phyloP scores from a whole-genome alignment of 192 early-diverging fungal genomes.

The Coemansia asiatica region DNA sequence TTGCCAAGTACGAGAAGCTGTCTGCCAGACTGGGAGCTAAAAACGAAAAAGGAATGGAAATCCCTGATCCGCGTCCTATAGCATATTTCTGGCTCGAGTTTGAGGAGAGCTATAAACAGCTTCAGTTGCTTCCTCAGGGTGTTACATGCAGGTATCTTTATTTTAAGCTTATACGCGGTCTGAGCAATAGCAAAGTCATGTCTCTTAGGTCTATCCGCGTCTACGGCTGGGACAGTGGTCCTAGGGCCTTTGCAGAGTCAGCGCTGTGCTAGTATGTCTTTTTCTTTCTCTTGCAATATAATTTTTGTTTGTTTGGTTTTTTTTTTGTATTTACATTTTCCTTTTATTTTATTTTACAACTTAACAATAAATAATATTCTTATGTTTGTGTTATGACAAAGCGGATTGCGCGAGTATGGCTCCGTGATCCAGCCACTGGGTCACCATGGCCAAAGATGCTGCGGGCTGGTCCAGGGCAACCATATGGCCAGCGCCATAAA shows the following conservation, averaged over 20 bases:
- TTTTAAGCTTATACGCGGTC: constrained; percentile 42
- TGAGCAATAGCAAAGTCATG: constrained; percentile 13
- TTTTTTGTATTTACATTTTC: neutral
- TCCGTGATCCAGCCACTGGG: constrained; percentile 63
- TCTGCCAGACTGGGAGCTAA: constrained; percentile 1
- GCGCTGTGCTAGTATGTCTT: constrained; percentile 23
- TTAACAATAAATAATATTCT: neutral
- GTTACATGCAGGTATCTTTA: constrained; percentile 47
- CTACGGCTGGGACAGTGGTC: constrained; percentile 41
- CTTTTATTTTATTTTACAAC: neutral
- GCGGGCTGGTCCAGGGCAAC: constrained; percentile 86
- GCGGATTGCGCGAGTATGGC: neutral
- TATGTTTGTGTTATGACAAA: too few species aligned
- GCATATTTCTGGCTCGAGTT: constrained; percentile 52
- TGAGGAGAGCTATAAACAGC: constrained; percentile 46
- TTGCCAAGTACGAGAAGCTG: constrained; percentile 48
- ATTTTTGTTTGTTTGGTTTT: neutral
- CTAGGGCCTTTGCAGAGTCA: constrained; percentile 36
- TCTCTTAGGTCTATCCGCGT: constrained; percentile 28
- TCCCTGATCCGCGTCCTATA: constrained; percentile 40
- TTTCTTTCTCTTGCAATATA: neutral
- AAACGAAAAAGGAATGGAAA: neutral
- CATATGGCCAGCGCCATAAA: constrained; percentile 86
- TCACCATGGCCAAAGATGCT: constrained; percentile 76
- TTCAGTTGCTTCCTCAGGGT: constrained; percentile 41